Evolutionary conservation across 108 stramenopile genomes (phyloP).

Genomic region (Cyclotella choctawhatcheeana): DNA sequence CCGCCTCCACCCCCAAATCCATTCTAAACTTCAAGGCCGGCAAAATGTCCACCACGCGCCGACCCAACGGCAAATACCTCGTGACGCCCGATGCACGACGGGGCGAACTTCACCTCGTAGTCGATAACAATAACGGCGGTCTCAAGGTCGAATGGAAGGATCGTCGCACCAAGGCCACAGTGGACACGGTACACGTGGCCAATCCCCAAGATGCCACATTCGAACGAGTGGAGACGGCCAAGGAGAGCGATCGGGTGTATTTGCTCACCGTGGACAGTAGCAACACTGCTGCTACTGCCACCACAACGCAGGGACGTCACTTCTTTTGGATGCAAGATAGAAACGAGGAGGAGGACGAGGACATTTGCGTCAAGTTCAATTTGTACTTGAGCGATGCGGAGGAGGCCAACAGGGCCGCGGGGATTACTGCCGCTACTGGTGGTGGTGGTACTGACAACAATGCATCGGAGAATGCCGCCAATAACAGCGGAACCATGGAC

Average conservation of each 20-base stretch:
- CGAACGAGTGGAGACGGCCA: constrained; percentile 54
- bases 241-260: constrained; percentile 60
- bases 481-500: constrained; percentile 23
- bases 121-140: constrained; percentile 23
- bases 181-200: constrained; percentile 52
- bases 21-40: constrained; percentile 78
- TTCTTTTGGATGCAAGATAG: constrained; percentile 79
- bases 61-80: constrained; percentile 64
- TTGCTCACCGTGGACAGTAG: constrained; percentile 40
- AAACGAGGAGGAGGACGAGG: constrained; percentile 61
- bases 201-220: constrained; percentile 47
- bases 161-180: constrained; percentile 72
- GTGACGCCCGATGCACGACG: constrained; percentile 72
- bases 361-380: constrained; percentile 68
- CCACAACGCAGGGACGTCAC: no score
- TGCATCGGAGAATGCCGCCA: no score
- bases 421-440: constrained; percentile 4
- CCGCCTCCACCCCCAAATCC: constrained; percentile 26
- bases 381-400: constrained; percentile 58
- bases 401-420: constrained; percentile 48
- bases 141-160: constrained; percentile 74
- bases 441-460: constrained; percentile 18
- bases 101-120: constrained; percentile 68
- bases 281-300: no score
- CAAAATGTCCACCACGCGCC: constrained; percentile 61